Base-by-base conservation (phyloP, 2,329 filamentous ascomycete genomes). In the Myriosclerotinia scirpicola region DNA sequence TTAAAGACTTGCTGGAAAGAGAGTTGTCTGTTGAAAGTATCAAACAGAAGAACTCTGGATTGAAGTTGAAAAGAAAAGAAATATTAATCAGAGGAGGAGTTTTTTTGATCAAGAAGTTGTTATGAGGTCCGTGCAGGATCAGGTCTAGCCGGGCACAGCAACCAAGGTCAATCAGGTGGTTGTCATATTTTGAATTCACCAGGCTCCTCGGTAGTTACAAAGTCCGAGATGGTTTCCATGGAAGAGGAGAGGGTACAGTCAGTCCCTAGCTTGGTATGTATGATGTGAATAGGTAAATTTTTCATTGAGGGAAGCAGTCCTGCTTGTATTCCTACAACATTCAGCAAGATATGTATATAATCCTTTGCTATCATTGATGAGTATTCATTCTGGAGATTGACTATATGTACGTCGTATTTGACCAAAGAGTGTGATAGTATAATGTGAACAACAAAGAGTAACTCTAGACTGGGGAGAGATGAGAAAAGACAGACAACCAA, bases 161-260 rank as follows among this genome's bases (percentile, higher is more conserved):
- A 22, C 8, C 26, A 36, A 48, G 44, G 44, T 60, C 42, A 38
- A 36, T 17, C 30, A 36, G 42, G 30, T 60, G n/a, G n/a, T n/a
- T n/a, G 30, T 60, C 44, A 60, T 50, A 38, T 17, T 36, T 26
- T 26, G 20, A 38, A 60, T 50, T 60, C 44, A 60, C 44, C 30
- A 36, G 11, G 7, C 9, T 60, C 20, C 8, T 50, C 20, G 20
- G 58, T 22, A 9, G 8, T 50, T 38, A 22, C 7, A 38, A 60
- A 30, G 5, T 14, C 58, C n/a, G 30, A 50, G n/a, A 38, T 60
- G n/a, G 50, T 17, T 17, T 50, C 12, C 20, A 8, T 50, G 14
- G 30, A 38, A 26, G 1, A 38, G 17, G n/a, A 38, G 14, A 26
- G 14, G 14, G 6, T 38, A 8, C 22, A 11, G 20, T 9, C 11